Base-by-base conservation (phyloP, 83 land plant species). In the Picea engelmannii region DNA sequence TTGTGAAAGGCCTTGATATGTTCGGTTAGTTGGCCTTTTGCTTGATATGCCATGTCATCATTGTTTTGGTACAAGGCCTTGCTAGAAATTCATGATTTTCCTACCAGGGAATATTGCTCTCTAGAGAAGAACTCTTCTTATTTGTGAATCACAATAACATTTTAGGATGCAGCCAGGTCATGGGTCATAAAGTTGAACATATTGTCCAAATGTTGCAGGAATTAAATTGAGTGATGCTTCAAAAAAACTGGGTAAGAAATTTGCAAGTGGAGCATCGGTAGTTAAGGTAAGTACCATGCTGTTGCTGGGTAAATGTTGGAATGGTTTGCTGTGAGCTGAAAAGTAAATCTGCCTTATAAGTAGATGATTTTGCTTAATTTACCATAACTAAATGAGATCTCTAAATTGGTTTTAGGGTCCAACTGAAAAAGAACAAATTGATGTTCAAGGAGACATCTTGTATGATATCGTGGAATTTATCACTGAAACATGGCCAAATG, bases 191-290 rank as follows among this genome's bases (percentile, higher is more conserved):
- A 73, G 58, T n/a, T 73, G 13, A 73, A 44, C 21, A 42, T 35
- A 42, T 47, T 73, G 1, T 73, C 20, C 18, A 59, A 52, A 67
- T 27, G 15, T 55, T 86, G 63, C 84, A 97, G 99, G 98, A 42
- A 84, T 97, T 78, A 97, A 95, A 80, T 89, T 97, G 27, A 90
- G 91, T 88, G 99, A 97, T 75, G 99, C 99, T 76, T 92, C 99
- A 65, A 97, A 97, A 94, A 97, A 95, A 80, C 91, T 97, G 86
- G 99, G 99, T 31, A 97, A 97, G 82, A 97, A 97, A 81, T 97
- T 97, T 89, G 99, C 99, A 21, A 95, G 99, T 62, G 99, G 99
- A 79, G 98, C 99, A 20, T 97, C 99, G 25, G 99, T 97, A 76
- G 98, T 95, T 66, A 97, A 97, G 96, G 99, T 95, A 67, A 82